phyloP scores from a whole-genome alignment of 495 filamentous ascomycete genomes.

The Tuber indicum region DNA sequence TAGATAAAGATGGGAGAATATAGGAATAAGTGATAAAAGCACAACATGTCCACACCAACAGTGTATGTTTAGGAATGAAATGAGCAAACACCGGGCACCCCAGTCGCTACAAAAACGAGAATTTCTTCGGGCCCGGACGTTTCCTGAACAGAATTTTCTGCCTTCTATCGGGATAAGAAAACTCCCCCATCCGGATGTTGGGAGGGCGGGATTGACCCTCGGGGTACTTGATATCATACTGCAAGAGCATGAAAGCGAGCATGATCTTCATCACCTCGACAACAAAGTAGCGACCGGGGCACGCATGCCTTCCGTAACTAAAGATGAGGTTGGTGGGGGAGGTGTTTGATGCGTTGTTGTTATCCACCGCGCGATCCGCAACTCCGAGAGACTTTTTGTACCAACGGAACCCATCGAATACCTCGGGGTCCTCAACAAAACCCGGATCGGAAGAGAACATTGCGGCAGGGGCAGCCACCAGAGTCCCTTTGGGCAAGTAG shows the following conservation, averaged over 20 bases:
- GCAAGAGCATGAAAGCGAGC: slow-evolving; percentile 45
- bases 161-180: slow-evolving; percentile 37
- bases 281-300: slow-evolving; percentile 54
- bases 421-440: slow-evolving; percentile 41
- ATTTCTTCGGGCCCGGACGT: slow-evolving; percentile 11
- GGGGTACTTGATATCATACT: slow-evolving; percentile 48
- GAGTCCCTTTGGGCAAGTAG: slow-evolving; percentile 45
- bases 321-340: slow-evolving; percentile 48
- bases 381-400: slow-evolving; percentile 45
- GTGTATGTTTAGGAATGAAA: no score
- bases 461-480: slow-evolving; percentile 39
- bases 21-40: no score
- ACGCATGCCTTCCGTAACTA: slow-evolving; percentile 51
- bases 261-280: slow-evolving; percentile 50
- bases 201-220: slow-evolving; percentile 44
- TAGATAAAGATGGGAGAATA: no score
- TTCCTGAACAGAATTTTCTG: slow-evolving; percentile 43
- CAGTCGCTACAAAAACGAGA: slow-evolving; percentile 18
- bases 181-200: slow-evolving; percentile 44
- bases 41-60: no score
- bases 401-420: slow-evolving; percentile 54
- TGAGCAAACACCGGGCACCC: no score
- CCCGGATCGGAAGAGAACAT: slow-evolving; percentile 16
- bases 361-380: slow-evolving; percentile 38
- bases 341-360: slow-evolving; percentile 45